phyloP scores from a whole-genome alignment of 2,329 filamentous ascomycete genomes.

The Cladophialophora carrionii region DNA sequence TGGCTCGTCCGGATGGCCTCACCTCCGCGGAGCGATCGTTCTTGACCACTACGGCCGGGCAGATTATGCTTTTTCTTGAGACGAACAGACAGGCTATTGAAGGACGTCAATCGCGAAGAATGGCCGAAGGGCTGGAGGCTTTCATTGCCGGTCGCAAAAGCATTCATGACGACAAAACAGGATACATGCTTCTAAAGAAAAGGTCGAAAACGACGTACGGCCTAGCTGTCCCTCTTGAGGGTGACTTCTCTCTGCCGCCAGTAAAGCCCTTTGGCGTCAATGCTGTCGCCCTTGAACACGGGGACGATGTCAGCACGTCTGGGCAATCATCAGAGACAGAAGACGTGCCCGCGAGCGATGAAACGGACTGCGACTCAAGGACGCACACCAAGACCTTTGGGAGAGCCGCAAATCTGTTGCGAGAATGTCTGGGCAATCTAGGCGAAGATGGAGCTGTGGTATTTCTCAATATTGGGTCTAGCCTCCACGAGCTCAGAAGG shows the following conservation, averaged over 20 bases:
- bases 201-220: slow-evolving; percentile 10
- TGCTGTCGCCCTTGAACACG: slow-evolving; percentile 6
- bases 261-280: neutral
- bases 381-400: slow-evolving; percentile 51
- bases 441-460: slow-evolving; percentile 53
- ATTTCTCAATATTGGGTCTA: slow-evolving; percentile 45
- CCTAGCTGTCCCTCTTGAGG: neutral
- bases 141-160: slow-evolving; percentile 42
- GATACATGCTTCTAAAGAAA: slow-evolving; percentile 30
- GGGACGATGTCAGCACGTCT: slow-evolving; percentile 18
- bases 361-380: slow-evolving; percentile 38
- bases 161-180: slow-evolving; percentile 35
- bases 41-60: slow-evolving; percentile 38
- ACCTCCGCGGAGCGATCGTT: slow-evolving; percentile 38
- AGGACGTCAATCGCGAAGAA: slow-evolving; percentile 34
- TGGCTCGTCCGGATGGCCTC: slow-evolving; percentile 26
- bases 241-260: neutral
- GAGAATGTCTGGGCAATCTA: slow-evolving; percentile 51
- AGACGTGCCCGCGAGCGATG: slow-evolving; percentile 43
- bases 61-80: slow-evolving; percentile 42
- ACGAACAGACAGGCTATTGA: slow-evolving; percentile 40
- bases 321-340: slow-evolving; percentile 41
- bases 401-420: slow-evolving; percentile 54
- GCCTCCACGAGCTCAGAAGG: slow-evolving; percentile 1
- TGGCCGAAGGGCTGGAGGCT: slow-evolving; percentile 37